These are phyloP conservation scores for Microsporum audouinii DNA, from an alignment of 2,329 filamentous ascomycete genomes.

Conservation along the genomic window DNA sequence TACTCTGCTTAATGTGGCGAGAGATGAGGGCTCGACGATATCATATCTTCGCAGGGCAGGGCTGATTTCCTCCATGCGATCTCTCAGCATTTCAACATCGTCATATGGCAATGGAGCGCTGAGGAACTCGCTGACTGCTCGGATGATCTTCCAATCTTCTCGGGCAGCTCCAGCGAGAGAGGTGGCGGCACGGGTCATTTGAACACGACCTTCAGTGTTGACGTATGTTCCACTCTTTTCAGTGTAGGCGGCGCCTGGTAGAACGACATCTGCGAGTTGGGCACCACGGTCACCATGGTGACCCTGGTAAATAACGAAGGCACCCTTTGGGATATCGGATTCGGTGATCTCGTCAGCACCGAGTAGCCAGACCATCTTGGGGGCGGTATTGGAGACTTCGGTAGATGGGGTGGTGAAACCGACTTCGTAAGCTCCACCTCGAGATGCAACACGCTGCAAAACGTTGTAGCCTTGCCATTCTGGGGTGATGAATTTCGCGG, in stretches of 20 bases:
- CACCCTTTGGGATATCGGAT: slow-evolving; percentile 82
- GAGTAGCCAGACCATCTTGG: slow-evolving; percentile 94
- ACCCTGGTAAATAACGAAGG: slow-evolving; percentile 95
- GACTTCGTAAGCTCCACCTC: slow-evolving; percentile 87
- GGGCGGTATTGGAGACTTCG: slow-evolving; percentile 67
- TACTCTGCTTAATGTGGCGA: slow-evolving; percentile 72
- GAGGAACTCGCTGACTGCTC: slow-evolving; percentile 83
- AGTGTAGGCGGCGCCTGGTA: slow-evolving; percentile 90
- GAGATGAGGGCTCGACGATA: slow-evolving; percentile 68
- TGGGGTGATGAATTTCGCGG: slow-evolving; percentile 69
- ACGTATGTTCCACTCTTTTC: slow-evolving; percentile 94
- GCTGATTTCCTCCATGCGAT: slow-evolving; percentile 91
- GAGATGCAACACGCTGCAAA: slow-evolving; percentile 83
- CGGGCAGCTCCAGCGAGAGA: slow-evolving; percentile 78
- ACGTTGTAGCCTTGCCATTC: slow-evolving; percentile 99
- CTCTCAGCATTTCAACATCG: slow-evolving; percentile 74
- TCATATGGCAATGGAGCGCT: slow-evolving; percentile 82
- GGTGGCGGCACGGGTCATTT: slow-evolving; percentile 84
- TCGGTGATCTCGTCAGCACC: slow-evolving; percentile 84
- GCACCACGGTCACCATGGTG: slow-evolving; percentile 94
- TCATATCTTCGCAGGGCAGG: slow-evolving; percentile 84
- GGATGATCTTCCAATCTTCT: slow-evolving; percentile 98
- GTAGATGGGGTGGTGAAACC: slow-evolving; percentile 82
- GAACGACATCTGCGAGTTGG: slow-evolving; percentile 82
- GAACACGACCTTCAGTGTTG: slow-evolving; percentile 94